Evolutionary conservation across 495 filamentous ascomycete genomes (phyloP), one percentile per base, ranked within the genome.

Genomic region (Hypoxylon fuscum): DNA sequence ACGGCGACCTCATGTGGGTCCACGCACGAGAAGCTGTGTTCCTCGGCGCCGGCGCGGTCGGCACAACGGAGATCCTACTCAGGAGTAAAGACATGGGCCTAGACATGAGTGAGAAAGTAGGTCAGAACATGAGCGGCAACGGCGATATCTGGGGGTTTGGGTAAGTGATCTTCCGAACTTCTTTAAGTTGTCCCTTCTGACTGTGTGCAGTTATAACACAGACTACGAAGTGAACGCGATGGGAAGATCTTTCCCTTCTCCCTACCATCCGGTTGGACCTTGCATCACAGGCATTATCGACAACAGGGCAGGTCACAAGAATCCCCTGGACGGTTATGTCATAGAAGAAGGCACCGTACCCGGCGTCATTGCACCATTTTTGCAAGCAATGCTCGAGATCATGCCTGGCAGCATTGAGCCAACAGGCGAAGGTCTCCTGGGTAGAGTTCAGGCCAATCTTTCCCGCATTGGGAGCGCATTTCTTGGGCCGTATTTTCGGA

Each of bases 1-100:
- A 85, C 49, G 79, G 79, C 27, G 85, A 90, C 48, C 73, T 90
- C 0, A 88, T 88, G 81, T 89, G 87, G 88, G 84, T 89, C 31
- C 80, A 85, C 47, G 86, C 87, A 5, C 78, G 76, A 69, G 79
- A 83, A 69, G 81, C 79, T 50, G 81, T 85, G 31, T 87, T 88
- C 66, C 77, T 88, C 25, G 84, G 83, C 34, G 84, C 85, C 12
- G 87, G 85, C 1, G 73, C 83, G 25, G 74, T 89, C 14, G 87
- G 83, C 12, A 84, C 85, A 0, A 88, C 87, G 8, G 87, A 88
- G 72, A 88, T 90, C 41, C 71, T 90, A 41, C 81, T 90, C 5
- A 78, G 86, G 18, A 87, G 85, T 54, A 85, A 80, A 69, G 72
- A 82, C 31, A 78, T 82, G 66, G 87, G 87, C 0, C 71, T 90